Percentiles rank a stretch among this genome's conserved stretches.
Conservation (phyloP, 2,329 filamentous ascomycete species). For the Colletotrichum spinosum region DNA sequence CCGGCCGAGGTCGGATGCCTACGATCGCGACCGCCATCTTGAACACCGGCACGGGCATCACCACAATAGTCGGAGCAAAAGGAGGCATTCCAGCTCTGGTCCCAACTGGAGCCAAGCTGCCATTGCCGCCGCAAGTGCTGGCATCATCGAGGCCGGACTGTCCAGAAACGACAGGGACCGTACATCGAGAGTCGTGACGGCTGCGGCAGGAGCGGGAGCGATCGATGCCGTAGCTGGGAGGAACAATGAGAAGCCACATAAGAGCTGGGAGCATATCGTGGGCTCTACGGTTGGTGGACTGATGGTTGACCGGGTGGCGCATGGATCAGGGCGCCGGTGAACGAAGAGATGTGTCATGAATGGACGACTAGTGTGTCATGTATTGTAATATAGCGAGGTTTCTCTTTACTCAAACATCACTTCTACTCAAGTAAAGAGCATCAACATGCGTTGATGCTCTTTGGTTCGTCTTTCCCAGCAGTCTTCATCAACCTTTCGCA, state of each 20-base stretch:
- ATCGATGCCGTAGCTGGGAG: constrained; percentile 19
- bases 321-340: constrained; percentile 6
- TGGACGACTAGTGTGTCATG: background rate
- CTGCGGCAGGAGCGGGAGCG: constrained; percentile 22
- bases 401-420: too few species aligned
- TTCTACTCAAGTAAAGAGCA: too few species aligned
- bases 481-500: too few species aligned
- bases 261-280: constrained; percentile 20
- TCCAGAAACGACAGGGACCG: constrained; percentile 23
- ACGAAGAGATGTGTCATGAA: rapidly evolving
- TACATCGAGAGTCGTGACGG: constrained; percentile 22
- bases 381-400: too few species aligned
- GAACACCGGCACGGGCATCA: background rate
- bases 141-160: constrained; percentile 24
- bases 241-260: constrained; percentile 17
- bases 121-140: constrained; percentile 27
- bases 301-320: constrained; percentile 16
- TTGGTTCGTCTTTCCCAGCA: too few species aligned
- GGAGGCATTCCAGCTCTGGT: constrained; percentile 15
- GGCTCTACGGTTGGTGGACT: constrained; percentile 19
- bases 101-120: constrained; percentile 21
- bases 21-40: background rate
- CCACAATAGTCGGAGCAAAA: constrained; percentile 2
- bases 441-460: too few species aligned
- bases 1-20: background rate